Conservation (phyloP, 345 rosid genomes). For the Populus tremula region DNA sequence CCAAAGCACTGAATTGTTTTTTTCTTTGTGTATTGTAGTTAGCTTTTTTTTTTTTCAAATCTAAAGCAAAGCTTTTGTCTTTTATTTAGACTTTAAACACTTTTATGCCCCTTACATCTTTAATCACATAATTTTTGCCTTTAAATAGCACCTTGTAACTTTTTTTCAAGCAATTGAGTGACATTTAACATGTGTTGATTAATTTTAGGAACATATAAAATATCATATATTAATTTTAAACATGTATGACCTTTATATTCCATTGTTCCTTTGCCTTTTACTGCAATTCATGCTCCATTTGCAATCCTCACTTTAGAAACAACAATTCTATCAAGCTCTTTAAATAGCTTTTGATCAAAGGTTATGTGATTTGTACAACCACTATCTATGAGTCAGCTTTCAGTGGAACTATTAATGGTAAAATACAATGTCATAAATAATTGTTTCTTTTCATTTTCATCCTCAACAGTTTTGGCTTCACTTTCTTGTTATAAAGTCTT, state of each 20-base stretch:
- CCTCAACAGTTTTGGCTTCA: not conserved
- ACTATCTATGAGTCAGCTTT: not conserved
- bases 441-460: not conserved
- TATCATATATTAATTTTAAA: not conserved
- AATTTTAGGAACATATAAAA: not conserved
- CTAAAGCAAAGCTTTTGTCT: not conserved
- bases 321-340: not conserved
- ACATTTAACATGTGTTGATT: not conserved
- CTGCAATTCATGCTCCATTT: not conserved
- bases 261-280: not conserved
- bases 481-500: not conserved
- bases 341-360: not conserved
- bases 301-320: not conserved
- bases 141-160: not conserved
- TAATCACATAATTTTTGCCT: not conserved
- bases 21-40: too few relatives aligned
- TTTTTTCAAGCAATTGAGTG: not conserved
- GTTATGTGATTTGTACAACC: not conserved
- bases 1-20: too few relatives aligned
- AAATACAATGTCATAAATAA: not conserved
- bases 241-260: not conserved
- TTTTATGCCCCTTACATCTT: not conserved
- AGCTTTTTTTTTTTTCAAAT: not conserved
- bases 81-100: not conserved
- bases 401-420: not conserved